A percentile compares a stretch with the other conserved stretches of the same genome.
Conservation (phyloP, 768 basidiomycete species). For the Tulasnella sp. region DNA sequence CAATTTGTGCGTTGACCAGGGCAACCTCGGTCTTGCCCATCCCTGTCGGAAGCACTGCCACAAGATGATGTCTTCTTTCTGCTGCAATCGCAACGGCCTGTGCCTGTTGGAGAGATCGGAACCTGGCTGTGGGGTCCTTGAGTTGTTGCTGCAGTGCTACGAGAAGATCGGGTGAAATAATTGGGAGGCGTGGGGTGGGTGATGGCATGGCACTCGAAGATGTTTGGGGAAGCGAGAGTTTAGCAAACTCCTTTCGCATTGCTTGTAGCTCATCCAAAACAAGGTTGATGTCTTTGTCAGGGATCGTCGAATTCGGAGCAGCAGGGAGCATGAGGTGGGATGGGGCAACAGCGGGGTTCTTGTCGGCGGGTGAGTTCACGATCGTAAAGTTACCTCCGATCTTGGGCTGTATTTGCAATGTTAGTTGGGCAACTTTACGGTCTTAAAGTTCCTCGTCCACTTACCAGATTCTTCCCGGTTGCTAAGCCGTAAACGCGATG, state of each 20-base stretch:
- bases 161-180: background rate
- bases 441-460: background rate
- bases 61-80: background rate
- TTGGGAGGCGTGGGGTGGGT: background rate
- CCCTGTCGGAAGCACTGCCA: background rate
- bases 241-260: too few species aligned
- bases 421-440: background rate
- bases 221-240: too few species aligned
- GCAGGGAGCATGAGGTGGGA: too few species aligned
- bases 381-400: background rate
- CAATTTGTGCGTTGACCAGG: background rate
- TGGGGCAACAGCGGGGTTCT: too few species aligned
- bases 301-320: too few species aligned
- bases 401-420: background rate
- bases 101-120: background rate
- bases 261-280: too few species aligned
- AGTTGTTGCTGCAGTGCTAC: background rate
- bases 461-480: too few species aligned
- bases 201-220: too few species aligned
- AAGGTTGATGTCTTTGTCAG: too few species aligned
- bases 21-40: background rate
- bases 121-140: background rate
- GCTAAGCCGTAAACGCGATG: too few species aligned
- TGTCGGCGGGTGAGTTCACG: background rate
- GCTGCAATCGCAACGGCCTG: background rate